These are phyloP conservation scores for Colletotrichum paranaense DNA, from an alignment of 2,329 filamentous ascomycete genomes.

Conservation along the genomic window DNA sequence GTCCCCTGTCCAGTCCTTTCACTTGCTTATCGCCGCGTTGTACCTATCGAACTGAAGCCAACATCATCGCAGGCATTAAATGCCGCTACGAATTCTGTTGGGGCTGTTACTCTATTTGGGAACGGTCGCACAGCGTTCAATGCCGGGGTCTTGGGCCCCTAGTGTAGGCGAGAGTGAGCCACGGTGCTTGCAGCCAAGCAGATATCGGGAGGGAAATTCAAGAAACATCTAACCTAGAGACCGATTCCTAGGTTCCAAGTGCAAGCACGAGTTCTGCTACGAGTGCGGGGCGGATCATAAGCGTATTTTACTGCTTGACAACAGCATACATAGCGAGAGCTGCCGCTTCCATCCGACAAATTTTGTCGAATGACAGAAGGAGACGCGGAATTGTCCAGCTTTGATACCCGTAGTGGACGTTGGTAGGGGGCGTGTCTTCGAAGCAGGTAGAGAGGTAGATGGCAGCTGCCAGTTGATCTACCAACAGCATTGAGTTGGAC, in stretches of 20 bases:
- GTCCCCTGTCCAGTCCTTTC: neutral
- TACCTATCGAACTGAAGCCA: constrained; percentile 3
- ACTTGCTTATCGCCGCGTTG: neutral
- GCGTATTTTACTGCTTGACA: constrained; percentile 46
- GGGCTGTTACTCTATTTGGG: constrained; percentile 42
- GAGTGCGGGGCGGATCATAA: constrained; percentile 49
- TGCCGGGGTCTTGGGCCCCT: constrained; percentile 23
- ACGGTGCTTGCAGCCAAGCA: neutral
- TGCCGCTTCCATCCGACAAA: constrained; percentile 46
- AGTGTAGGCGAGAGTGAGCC: neutral
- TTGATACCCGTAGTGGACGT: too few species aligned
- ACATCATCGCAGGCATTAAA: constrained; percentile 44
- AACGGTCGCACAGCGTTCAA: constrained; percentile 31
- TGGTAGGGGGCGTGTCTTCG: too few species aligned
- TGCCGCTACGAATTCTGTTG: constrained; percentile 51
- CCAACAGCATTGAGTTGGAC: neutral
- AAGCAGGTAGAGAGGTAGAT: too few species aligned
- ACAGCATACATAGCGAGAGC: constrained; percentile 43
- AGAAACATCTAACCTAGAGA: neutral
- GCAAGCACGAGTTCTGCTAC: constrained; percentile 47
- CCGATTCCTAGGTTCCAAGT: constrained; percentile 41
- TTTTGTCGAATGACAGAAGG: neutral
- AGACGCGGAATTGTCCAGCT: neutral
- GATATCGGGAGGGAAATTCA: neutral
- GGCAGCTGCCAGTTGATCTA: neutral